Conservation (phyloP, 2,329 filamentous ascomycete species). For the Neonectria sp. region DNA sequence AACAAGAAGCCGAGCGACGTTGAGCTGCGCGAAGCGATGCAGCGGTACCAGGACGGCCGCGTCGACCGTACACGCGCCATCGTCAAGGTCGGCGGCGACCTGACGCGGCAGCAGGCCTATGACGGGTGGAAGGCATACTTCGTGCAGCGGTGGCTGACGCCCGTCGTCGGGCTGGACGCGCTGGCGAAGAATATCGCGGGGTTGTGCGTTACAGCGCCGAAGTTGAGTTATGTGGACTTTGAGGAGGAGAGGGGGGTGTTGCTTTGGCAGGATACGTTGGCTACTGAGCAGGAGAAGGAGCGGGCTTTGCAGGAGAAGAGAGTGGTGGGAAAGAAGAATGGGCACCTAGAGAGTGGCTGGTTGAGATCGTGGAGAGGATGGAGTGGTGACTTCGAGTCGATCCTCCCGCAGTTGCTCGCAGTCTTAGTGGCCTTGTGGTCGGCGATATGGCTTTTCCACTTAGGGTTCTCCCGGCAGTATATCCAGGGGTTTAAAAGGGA, state of each 20-base stretch:
- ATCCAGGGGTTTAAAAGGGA: too few species aligned
- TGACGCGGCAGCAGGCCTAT: neutral
- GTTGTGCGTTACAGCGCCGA: neutral
- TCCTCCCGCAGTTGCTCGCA: too few species aligned
- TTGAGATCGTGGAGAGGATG: too few species aligned
- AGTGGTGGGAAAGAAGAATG: too few species aligned
- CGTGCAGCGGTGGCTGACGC: neutral
- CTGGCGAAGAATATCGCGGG: neutral
- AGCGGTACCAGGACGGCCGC: neutral
- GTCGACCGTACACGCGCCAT: neutral
- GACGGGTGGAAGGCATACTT: neutral
- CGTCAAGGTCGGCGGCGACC: neutral
- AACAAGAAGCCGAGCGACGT: neutral
- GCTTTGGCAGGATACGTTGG: too few species aligned
- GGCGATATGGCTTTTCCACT: too few species aligned
- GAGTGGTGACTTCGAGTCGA: too few species aligned
- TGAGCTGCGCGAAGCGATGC: neutral
- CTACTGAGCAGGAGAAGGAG: too few species aligned
- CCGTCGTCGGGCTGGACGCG: neutral
- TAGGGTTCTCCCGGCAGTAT: too few species aligned
- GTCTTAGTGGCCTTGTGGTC: too few species aligned
- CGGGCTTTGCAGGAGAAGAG: too few species aligned
- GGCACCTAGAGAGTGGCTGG: too few species aligned
- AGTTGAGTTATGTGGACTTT: neutral
- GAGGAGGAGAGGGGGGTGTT: neutral